Evolutionary conservation across 2,329 filamentous ascomycete genomes (phyloP).

Genomic region (Aspergillus sp.): DNA sequence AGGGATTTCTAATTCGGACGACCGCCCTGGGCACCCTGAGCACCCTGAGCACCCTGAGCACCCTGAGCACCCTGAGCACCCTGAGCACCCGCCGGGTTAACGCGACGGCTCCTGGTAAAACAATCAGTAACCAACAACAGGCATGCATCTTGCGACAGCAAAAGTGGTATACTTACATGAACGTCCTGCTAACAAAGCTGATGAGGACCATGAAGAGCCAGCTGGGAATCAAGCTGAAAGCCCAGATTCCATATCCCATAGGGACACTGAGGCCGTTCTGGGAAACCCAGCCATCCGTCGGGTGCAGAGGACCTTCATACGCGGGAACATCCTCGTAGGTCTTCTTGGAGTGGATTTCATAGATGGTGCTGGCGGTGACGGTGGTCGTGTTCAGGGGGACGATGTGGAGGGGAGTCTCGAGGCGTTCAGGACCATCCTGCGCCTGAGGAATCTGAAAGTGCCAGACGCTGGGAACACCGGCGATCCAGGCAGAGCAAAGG

Average conservation of each 20-base stretch:
- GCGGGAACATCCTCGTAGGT: slow-evolving; percentile 44
- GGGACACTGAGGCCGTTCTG: slow-evolving; percentile 46
- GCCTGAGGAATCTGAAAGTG: slow-evolving; percentile 50
- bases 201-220: slow-evolving; percentile 59
- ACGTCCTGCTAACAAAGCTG: slow-evolving; percentile 51
- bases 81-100: slow-evolving; percentile 14
- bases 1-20: slow-evolving; percentile 13
- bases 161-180: slow-evolving; percentile 46
- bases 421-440: slow-evolving; percentile 45
- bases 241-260: slow-evolving; percentile 50
- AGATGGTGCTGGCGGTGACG: slow-evolving; percentile 49
- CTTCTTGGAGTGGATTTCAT: slow-evolving; percentile 49
- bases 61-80: slow-evolving; percentile 4
- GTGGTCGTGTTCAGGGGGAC: slow-evolving; percentile 51
- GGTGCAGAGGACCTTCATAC: slow-evolving; percentile 54
- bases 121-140: slow-evolving; percentile 5
- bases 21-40: slow-evolving; percentile 4
- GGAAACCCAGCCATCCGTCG: slow-evolving; percentile 51
- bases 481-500: slow-evolving; percentile 54
- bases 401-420: slow-evolving; percentile 46
- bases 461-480: slow-evolving; percentile 49
- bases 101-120: slow-evolving; percentile 19
- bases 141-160: neutral
- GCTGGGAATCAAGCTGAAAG: slow-evolving; percentile 50
- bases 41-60: slow-evolving; percentile 9